phyloP scores from a whole-genome alignment of 2,329 filamentous ascomycete species.

The Colletotrichum theobromicola region DNA sequence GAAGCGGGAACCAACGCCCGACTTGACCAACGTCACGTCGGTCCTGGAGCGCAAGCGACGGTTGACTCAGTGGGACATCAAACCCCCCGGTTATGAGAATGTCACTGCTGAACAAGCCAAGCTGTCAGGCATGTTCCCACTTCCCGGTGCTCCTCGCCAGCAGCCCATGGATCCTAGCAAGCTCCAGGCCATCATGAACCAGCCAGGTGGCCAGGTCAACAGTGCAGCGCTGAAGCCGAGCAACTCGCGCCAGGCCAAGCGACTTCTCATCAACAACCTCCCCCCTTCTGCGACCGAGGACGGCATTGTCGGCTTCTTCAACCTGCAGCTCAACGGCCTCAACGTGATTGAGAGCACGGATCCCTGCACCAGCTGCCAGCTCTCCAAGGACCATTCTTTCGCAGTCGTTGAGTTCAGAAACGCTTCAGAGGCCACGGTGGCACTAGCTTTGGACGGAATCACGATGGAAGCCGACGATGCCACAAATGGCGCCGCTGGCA shows the following conservation, averaged over 20 bases:
- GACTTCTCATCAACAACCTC: slow-evolving; percentile 86
- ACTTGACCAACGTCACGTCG: slow-evolving; percentile 85
- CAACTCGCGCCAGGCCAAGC: slow-evolving; percentile 92
- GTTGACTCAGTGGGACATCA: slow-evolving; percentile 99
- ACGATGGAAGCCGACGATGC: slow-evolving; percentile 79
- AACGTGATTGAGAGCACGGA: slow-evolving; percentile 87
- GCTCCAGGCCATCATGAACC: slow-evolving; percentile 94
- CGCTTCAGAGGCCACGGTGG: slow-evolving; percentile 86
- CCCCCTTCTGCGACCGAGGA: slow-evolving; percentile 78
- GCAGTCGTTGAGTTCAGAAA: slow-evolving; percentile 92
- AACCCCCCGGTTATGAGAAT: slow-evolving; percentile 96
- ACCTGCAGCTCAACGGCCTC: slow-evolving; percentile 93
- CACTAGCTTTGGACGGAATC: slow-evolving; percentile 87
- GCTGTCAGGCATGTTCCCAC: slow-evolving; percentile 97
- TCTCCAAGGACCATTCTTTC: slow-evolving; percentile 80
- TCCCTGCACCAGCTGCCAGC: slow-evolving; percentile 82
- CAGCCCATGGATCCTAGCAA: slow-evolving; percentile 95
- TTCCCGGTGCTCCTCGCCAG: slow-evolving; percentile 92
- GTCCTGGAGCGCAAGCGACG: slow-evolving; percentile 87
- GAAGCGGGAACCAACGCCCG: slow-evolving; percentile 94
- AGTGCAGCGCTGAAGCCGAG: slow-evolving; percentile 87
- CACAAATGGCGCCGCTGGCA: slow-evolving; percentile 54
- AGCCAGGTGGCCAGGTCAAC: slow-evolving; percentile 74
- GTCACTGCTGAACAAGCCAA: slow-evolving; percentile 99
- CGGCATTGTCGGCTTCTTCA: slow-evolving; percentile 83